phyloP scores from a whole-genome alignment of 331 rosid genomes.

The Acacia pycnantha region DNA sequence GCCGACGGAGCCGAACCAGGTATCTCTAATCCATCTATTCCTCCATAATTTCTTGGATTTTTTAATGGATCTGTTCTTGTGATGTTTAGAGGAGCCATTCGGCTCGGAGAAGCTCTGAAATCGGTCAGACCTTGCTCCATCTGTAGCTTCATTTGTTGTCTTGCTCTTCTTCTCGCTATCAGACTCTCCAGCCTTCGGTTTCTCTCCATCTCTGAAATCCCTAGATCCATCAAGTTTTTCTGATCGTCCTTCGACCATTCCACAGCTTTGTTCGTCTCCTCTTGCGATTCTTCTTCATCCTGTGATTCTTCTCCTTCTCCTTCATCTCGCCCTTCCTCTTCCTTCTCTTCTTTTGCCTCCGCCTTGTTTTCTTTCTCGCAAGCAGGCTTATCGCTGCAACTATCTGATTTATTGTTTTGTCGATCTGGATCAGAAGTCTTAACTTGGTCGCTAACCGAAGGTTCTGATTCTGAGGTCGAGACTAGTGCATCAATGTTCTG shows the following conservation, averaged over 20 bases:
- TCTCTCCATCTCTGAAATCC: conserved; percentile 80
- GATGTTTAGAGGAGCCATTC: conserved; percentile 47
- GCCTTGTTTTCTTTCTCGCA: conserved; percentile 23
- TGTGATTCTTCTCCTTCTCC: conserved; percentile 38
- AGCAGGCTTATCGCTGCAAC: not conserved
- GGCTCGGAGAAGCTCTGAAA: conserved; percentile 23
- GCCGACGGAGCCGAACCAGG: conserved; percentile 91
- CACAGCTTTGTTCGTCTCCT: conserved; percentile 50
- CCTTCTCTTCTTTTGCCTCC: conserved; percentile 44
- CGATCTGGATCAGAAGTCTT: conserved; percentile 10
- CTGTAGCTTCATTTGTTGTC: conserved; percentile 39
- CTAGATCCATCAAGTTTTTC: conserved; percentile 70
- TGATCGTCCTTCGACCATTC: conserved; percentile 90
- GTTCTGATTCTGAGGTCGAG: conserved; percentile 34
- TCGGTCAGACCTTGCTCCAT: conserved; percentile 38
- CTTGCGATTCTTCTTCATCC: conserved; percentile 42
- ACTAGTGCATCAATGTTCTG: conserved; percentile 12
- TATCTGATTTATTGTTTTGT: conserved; percentile 17
- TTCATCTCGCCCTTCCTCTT: conserved; percentile 45
- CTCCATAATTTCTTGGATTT: conserved; percentile 26
- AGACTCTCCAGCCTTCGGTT: conserved; percentile 77
- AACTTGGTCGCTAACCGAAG: conserved; percentile 34
- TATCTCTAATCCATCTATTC: conserved; percentile 36
- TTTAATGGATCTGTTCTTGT: conserved; percentile 23
- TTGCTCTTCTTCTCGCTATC: conserved; percentile 71